Conservation (phyloP, 306 rosid species). For the Oemleria cerasiformis region DNA sequence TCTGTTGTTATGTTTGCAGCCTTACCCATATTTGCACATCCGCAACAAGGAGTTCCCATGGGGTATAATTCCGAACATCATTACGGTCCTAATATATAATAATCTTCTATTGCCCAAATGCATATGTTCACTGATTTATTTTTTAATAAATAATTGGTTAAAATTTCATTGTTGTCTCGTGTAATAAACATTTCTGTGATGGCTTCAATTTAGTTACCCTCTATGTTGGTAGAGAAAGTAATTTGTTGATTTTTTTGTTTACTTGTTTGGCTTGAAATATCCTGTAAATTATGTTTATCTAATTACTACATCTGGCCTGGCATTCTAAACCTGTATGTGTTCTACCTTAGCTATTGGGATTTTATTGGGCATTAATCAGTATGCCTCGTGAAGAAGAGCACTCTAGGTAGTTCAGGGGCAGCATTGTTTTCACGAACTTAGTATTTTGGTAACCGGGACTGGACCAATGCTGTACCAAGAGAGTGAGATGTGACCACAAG, state of each 20-base stretch:
- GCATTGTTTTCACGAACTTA: not conserved
- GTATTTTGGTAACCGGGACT: not conserved
- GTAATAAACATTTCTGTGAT: not conserved
- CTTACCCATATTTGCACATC: constrained; percentile 62
- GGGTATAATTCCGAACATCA: constrained; percentile 54
- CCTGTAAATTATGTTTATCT: not conserved
- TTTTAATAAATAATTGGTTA: not conserved
- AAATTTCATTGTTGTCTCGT: not conserved
- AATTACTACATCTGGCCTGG: not conserved
- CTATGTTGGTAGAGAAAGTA: not conserved
- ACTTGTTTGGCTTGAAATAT: not conserved
- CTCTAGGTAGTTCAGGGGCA: not conserved
- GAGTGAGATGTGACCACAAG: not conserved
- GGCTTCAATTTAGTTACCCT: not conserved
- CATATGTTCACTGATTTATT: not conserved
- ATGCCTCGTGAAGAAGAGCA: not conserved
- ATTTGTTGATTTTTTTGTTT: not conserved
- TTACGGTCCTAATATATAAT: not conserved
- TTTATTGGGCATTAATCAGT: not conserved
- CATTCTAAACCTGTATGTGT: not conserved
- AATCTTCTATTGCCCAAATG: not conserved
- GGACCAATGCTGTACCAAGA: not conserved
- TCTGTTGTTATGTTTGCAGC: constrained; percentile 34
- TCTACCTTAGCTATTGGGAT: not conserved
- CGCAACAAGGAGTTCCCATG: constrained; percentile 99